These are phyloP conservation scores for Raddia guianensis DNA, from an alignment of 176 grass and related monocot genomes.

Conservation along the genomic window DNA sequence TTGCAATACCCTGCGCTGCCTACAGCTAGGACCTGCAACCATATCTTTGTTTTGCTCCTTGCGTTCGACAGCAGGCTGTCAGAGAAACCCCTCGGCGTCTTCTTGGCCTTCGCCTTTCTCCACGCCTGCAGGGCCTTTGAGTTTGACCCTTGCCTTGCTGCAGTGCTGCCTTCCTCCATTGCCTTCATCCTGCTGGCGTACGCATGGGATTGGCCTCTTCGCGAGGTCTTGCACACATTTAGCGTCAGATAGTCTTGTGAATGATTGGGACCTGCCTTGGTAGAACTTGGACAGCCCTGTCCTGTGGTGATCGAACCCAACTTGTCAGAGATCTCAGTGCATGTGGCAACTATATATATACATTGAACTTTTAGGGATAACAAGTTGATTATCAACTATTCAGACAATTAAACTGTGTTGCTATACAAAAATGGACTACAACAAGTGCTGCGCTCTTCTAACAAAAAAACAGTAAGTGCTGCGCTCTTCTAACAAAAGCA, in stretches of 20 bases:
- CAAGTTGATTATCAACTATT: neutral
- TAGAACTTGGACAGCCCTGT: conserved; percentile 68
- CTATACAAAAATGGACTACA: neutral
- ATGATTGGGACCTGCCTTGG: conserved; percentile 65
- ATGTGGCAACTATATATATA: neutral
- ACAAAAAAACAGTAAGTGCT: neutral
- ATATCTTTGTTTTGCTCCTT: conserved; percentile 40
- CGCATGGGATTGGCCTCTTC: conserved; percentile 41
- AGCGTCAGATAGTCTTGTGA: conserved; percentile 50
- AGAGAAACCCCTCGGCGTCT: conserved; percentile 24
- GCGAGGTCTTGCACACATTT: conserved; percentile 50
- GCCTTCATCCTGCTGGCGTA: neutral
- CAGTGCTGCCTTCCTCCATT: no score
- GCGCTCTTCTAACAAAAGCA: no score
- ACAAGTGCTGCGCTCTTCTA: neutral
- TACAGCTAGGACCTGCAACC: conserved; percentile 3
- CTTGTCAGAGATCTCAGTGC: conserved; percentile 4
- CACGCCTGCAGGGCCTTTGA: conserved; percentile 14
- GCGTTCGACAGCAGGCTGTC: conserved; percentile 23
- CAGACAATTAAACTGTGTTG: neutral
- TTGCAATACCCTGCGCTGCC: neutral
- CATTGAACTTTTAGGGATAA: neutral
- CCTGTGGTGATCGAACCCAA: conserved; percentile 34
- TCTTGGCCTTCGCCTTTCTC: conserved; percentile 57
- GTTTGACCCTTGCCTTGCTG: neutral